Conservation (phyloP, 2,329 filamentous ascomycete genomes). For the Ophiostoma ips region DNA sequence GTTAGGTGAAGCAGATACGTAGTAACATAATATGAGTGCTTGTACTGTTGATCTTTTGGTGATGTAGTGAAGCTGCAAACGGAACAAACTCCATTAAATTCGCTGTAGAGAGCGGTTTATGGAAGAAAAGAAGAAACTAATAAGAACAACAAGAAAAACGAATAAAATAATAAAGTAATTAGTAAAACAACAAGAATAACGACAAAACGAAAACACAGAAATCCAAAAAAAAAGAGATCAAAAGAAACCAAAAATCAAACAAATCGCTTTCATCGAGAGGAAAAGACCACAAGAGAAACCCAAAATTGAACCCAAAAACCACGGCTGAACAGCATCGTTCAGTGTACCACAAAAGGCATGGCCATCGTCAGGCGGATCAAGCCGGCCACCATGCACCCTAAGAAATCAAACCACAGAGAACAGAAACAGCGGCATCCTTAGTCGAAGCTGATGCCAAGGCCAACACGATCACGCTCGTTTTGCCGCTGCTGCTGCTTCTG, state of each 20-base stretch:
- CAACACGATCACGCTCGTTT: slow-evolving; percentile 23
- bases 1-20: too few species aligned
- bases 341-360: neutral
- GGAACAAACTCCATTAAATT: too few species aligned
- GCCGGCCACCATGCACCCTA: neutral
- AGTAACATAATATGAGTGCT: too few species aligned
- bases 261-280: neutral
- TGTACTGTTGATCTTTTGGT: too few species aligned
- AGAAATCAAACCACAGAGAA: neutral
- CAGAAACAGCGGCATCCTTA: slow-evolving; percentile 8
- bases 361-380: neutral
- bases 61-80: too few species aligned
- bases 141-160: too few species aligned
- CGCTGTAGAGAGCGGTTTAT: too few species aligned
- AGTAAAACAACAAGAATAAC: neutral
- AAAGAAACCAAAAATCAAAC: neutral
- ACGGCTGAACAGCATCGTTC: too few species aligned
- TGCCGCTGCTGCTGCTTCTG: neutral
- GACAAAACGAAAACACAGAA: slow-evolving; percentile 1
- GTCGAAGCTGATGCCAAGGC: slow-evolving; percentile 39
- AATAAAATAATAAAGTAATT: neutral
- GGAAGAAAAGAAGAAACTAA: too few species aligned
- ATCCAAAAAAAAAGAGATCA: neutral
- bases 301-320: neutral
- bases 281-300: neutral